These are phyloP conservation scores for Phytophthora quininea DNA, from an alignment of 352 stramenopile species.

Conservation along the genomic window DNA sequence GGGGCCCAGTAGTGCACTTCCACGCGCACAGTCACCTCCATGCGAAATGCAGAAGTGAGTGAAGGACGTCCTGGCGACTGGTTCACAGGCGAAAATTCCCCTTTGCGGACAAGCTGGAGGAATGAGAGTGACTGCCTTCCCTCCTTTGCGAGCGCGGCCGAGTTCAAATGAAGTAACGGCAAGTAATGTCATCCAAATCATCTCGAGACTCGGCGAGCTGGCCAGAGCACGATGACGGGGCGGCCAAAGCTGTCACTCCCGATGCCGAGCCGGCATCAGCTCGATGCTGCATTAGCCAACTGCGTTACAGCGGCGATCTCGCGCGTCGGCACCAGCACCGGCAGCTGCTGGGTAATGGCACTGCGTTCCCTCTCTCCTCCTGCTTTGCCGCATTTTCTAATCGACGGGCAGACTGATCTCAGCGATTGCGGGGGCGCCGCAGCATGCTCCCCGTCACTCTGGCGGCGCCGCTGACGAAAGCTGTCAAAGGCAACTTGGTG, in stretches of 20 bases:
- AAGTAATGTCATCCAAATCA: constrained; percentile 24
- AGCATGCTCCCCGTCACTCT: background rate
- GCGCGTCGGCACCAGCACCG: background rate
- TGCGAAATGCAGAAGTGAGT: constrained; percentile 38
- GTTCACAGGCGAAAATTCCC: constrained; percentile 12
- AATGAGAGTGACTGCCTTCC: constrained; percentile 18
- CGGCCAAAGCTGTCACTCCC: background rate
- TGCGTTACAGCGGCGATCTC: background rate
- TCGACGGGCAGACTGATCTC: constrained; percentile 32
- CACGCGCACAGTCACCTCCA: constrained; percentile 57
- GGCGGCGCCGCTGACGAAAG: constrained; percentile 15
- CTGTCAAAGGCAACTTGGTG: constrained; percentile 18
- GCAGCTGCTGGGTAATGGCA: constrained; percentile 20
- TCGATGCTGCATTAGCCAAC: background rate
- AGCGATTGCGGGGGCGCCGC: too few species aligned
- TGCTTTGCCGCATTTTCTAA: constrained; percentile 30
- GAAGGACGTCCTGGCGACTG: constrained; percentile 16
- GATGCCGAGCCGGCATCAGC: background rate
- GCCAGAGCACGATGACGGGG: background rate
- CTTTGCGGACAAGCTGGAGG: constrained; percentile 9
- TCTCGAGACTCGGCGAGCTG: constrained; percentile 10
- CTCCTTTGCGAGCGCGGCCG: constrained; percentile 5
- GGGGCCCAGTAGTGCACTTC: constrained; percentile 69
- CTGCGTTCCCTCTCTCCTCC: constrained; percentile 15
- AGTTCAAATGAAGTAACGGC: constrained; percentile 29